Evolutionary conservation across 1,139 yeast genomes (phyloP).

Genomic region (Saccharomycopsis crataegensis): DNA sequence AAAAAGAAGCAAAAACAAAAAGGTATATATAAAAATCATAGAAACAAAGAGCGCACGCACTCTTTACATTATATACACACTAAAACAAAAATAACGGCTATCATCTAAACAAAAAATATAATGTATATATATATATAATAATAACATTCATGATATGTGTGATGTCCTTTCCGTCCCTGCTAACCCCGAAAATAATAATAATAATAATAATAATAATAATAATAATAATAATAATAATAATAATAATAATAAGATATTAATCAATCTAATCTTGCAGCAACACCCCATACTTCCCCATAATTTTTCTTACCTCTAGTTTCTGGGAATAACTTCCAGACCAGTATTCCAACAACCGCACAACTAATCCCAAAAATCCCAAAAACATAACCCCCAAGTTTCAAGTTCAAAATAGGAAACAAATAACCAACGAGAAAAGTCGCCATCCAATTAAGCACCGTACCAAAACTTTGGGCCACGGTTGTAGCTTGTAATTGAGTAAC

Average conservation of each 20-base stretch:
- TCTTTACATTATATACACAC: no score
- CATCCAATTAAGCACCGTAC: slow-evolving; percentile 85
- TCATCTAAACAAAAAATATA: no score
- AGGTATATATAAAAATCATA: no score
- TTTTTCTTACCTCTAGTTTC: slow-evolving; percentile 67
- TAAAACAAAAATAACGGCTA: no score
- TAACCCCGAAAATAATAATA: no score
- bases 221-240: no score
- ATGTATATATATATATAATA: no score
- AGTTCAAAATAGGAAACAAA: slow-evolving; percentile 66
- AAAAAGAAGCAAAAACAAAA: no score
- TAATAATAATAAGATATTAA: neutral
- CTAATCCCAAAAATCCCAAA: slow-evolving; percentile 63
- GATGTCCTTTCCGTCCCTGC: no score
- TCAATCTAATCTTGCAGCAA: neutral
- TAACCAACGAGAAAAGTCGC: slow-evolving; percentile 81
- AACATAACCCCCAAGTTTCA: slow-evolving; percentile 66
- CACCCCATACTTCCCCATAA: slow-evolving; percentile 55
- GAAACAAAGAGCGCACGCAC: no score
- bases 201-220: no score
- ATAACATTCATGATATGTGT: no score
- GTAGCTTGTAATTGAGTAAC: slow-evolving; percentile 74
- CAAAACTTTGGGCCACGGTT: slow-evolving; percentile 88
- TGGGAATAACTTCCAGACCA: slow-evolving; percentile 49
- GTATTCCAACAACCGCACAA: slow-evolving; percentile 42